Base-by-base conservation (phyloP, 768 basidiomycete species). In the Xerocomus brunneocitrinus region DNA sequence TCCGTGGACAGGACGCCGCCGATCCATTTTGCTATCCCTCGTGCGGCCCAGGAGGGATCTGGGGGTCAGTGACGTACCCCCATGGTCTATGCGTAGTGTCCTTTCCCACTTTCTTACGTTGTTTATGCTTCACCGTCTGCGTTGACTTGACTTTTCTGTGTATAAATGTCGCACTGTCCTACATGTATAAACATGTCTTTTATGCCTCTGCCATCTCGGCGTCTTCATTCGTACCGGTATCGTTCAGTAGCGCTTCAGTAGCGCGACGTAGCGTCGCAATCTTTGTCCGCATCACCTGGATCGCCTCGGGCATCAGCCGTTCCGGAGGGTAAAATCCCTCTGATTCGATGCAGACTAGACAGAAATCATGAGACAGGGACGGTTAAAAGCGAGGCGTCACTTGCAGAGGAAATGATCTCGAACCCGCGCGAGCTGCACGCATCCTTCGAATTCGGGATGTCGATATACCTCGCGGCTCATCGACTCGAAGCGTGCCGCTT, bases 381-480 rank as follows among this genome's bases (percentile, higher is more conserved):
- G 12, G 51, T 3, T 9, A 47, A 41, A 9, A 31, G 5, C 1
- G 53, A 44, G 39, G 14, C 41, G 47, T 14, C 27, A 75, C 91
- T 62, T 62, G 94, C 95, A 98, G 50, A 98, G 79, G 71, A 97
- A 98, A 72, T 86, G 89, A 75, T 98, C 94, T 48, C 92, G 77
- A 43, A 97, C 84, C 8, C 97, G 80, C 50, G 84, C 83, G 48
- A 99, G 76, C 67, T 90, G 80, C 4, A 95, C 93, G 46, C 77
- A 82, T 39, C 83, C 91, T 35, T 83, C 79, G 58, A 98, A 97
- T 68, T 98, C 95, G 0, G 87, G 84, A 69, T 98, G 89, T 57
- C 95, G 81, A 41, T 97, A 76, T 2, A 95, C 95, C 71, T 98
- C 95, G 42, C 97, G 78, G 58, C 85, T 91, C 65, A 99, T 90